Conservation (phyloP, 129 eudicot species). For the Flaveria ramosissima region DNA sequence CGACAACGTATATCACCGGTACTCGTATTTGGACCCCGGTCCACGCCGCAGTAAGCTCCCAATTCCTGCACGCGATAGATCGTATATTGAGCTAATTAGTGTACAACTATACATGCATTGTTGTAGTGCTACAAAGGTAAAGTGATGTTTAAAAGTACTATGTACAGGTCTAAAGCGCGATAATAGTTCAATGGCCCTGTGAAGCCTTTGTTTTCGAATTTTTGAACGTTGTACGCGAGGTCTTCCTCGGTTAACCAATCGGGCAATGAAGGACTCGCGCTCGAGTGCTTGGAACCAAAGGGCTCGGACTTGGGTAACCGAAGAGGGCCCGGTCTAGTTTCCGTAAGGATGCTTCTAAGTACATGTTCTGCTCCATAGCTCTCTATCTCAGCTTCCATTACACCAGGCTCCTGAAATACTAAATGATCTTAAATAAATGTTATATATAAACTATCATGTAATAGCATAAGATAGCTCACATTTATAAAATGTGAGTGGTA, state of each 20-base stretch:
- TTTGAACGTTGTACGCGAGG: constrained; percentile 47
- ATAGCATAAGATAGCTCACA: too few relatives aligned
- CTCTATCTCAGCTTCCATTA: constrained; percentile 63
- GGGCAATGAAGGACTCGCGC: constrained; percentile 39
- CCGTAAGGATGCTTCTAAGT: constrained; percentile 51
- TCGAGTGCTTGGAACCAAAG: constrained; percentile 39
- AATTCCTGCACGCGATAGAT: constrained; percentile 43
- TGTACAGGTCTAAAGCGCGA: constrained; percentile 63
- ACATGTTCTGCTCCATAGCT: constrained; percentile 58
- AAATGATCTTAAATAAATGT: too few relatives aligned
- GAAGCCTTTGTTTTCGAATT: constrained; percentile 59
- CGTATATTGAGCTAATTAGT: background rate
- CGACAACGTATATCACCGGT: constrained; percentile 58
- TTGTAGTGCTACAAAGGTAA: background rate
- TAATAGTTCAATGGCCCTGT: constrained; percentile 73
- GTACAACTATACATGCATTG: background rate
- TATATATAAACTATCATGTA: too few relatives aligned
- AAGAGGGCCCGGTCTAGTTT: constrained; percentile 56
- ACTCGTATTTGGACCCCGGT: constrained; percentile 53
- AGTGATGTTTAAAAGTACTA: background rate
- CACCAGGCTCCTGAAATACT: constrained; percentile 59
- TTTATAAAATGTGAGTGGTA: too few relatives aligned
- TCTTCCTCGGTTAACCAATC: constrained; percentile 66
- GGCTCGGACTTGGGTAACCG: constrained; percentile 58
- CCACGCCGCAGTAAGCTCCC: constrained; percentile 79